Evolutionary conservation across 331 rosid genomes (phyloP), one percentile per base, ranked within the genome.

Genomic region (Rhamnella rubrinervis): DNA sequence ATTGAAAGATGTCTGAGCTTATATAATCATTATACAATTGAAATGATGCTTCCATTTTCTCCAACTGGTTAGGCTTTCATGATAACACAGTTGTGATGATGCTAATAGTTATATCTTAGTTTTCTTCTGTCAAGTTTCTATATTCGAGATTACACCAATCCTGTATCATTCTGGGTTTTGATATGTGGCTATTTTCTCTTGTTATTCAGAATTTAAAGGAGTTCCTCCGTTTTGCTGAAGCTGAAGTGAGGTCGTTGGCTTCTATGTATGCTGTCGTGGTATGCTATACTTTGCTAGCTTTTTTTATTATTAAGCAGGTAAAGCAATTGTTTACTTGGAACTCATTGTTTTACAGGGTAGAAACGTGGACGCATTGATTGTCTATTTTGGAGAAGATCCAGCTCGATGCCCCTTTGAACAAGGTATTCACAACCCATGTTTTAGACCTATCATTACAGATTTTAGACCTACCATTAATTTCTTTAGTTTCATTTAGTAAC

Each of bases 381-480:
- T 93, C 81, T 93, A 93, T 75, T 93, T 93, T 71, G 97, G 98
- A 46, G 98, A 93, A 81, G 98, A 93, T 78, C 97, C 97, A 20
- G 69, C 96, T 72, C 87, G 91, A 66, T 93, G 96, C 86, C 81
- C 89, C 20, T 88, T 90, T 77, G 97, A 93, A 83, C 98, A 93
- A 88, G 97, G 98, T 93, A 59, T 26, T 25, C 18, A 16, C 18
- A 18, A 1, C 18, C 9, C 57, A 51, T 17, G 20, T 51, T 51
- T 51, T 51, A 51, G 19, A 51, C 19, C 19, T 18, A 7, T 12
- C 47, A 40, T 40, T 40, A 40, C 10, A 9, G 49, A 14, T 9
- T 44, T 9, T 44, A 8, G 11, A 9, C 4, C 49, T 11, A 9
- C 4, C 14, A 44, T 11, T 9, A 39, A 61, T 4, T 4, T 61